Percentiles rank a stretch among this genome's conserved stretches.
Conservation (phyloP, 768 basidiomycete genomes). For the Mycena polygramma region DNA sequence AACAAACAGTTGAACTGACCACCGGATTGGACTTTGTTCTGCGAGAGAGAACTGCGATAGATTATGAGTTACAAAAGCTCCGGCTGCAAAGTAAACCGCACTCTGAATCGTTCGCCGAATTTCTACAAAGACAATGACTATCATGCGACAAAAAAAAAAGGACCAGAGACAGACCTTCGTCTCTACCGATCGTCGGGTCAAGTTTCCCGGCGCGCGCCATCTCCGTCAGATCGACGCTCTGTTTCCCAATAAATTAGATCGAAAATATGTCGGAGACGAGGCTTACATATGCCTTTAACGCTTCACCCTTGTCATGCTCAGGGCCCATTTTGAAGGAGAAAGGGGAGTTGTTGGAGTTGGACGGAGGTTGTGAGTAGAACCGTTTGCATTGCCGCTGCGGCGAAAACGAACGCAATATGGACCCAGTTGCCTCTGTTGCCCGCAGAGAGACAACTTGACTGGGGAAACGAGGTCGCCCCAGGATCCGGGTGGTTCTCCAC, state of each 20-base stretch:
- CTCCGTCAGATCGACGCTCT: conserved; percentile 90
- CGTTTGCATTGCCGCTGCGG: conserved; percentile 40
- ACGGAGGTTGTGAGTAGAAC: conserved; percentile 63
- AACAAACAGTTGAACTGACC: conserved; percentile 56
- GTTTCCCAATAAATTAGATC: conserved; percentile 1
- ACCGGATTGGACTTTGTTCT: conserved; percentile 95
- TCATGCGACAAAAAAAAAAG: background rate
- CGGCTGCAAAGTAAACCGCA: conserved; percentile 49
- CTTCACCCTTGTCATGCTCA: conserved; percentile 84
- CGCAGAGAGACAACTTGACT: background rate
- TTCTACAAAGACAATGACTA: conserved; percentile 55
- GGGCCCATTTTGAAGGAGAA: conserved; percentile 63
- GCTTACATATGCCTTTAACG: conserved; percentile 81
- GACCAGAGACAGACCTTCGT: conserved; percentile 72
- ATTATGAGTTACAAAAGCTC: background rate
- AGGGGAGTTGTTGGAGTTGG: conserved; percentile 31
- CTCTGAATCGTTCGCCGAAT: conserved; percentile 94
- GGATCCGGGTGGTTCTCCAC: conserved; percentile 1
- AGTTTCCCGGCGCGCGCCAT: conserved; percentile 87
- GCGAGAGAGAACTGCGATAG: conserved; percentile 76
- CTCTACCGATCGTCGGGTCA: conserved; percentile 91
- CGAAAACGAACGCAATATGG: background rate
- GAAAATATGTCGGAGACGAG: background rate
- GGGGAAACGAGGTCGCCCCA: background rate
- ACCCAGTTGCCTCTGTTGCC: background rate